Evolutionary conservation across 371 early-diverging fungal species (phyloP), one percentile per base, ranked within the genome.

Genomic region (Mortierella sp.): DNA sequence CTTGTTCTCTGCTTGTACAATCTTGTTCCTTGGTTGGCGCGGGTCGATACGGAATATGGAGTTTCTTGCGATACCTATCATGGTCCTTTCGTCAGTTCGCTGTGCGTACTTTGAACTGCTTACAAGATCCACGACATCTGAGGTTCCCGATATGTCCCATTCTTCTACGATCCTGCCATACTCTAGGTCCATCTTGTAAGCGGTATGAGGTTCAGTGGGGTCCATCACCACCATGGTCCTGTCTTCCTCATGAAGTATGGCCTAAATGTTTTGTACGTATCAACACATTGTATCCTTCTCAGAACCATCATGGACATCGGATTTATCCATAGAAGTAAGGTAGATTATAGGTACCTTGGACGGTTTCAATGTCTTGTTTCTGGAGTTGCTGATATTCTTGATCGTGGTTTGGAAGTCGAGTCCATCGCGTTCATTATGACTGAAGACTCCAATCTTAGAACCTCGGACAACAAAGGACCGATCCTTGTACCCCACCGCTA

Each of bases 41-140:
- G 97, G 96, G 80, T 99, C 99, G 56, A 99, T 86, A 25, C 91
- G 85, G 84, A 94, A 97, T 37, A 99, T 67, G 52, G 91, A 77
- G 79, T 93, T 91, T 60, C 89, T 84, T 53, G 90, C 88, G 48
- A 96, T 79, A 2, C 97, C 98, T 5, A 96, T 77, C 56, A 98
- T 74, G 6, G 93, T 94, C 64, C 89, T 79, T 37, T 85, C 83
- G 58, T 82, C 79, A 0, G 93, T 90, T 66, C 85, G 69, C 64
- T 92, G 91, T n/a, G 91, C 79, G 78, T 87, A 91, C 77, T 95
- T 95, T 61, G 86, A 80, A 50, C 86, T 90, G 14, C 95, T 94
- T 19, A 91, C 82, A 13, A 97, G 80, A 22, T 88, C 83, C 60
- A 65, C 53, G 12, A 76, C 66, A 0, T 65, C 77, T 12, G 66